Conservation (phyloP, 768 basidiomycete genomes). For the Lactarius psammicola region DNA sequence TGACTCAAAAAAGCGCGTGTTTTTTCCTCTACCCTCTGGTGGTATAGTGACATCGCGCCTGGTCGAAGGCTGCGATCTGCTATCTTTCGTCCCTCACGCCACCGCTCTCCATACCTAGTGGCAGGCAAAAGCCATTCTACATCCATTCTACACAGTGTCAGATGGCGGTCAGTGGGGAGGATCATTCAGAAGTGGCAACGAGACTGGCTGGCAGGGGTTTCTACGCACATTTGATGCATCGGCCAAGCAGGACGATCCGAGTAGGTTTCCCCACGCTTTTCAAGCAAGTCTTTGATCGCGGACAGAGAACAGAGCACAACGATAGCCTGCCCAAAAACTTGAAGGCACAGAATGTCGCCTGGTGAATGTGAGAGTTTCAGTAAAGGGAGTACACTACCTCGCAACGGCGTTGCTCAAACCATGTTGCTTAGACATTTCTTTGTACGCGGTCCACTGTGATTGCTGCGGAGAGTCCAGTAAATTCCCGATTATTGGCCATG, state of each 20-base stretch:
- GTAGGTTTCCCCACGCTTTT: conserved; percentile 44
- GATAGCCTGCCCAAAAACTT: conserved; percentile 46
- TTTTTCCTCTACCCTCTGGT: conserved; percentile 1
- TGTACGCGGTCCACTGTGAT: conserved; percentile 5
- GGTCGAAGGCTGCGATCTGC: conserved; percentile 11
- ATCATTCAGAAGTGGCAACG: too few relatives aligned
- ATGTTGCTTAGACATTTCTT: conserved; percentile 8
- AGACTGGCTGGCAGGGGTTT: not conserved
- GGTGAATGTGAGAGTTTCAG: not conserved
- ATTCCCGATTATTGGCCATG: conserved; percentile 12
- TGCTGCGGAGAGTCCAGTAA: conserved; percentile 5
- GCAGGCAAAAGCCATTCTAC: not conserved
- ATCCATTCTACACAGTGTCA: not conserved
- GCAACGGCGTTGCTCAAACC: not conserved
- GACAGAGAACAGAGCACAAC: conserved; percentile 48
- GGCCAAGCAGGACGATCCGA: not conserved
- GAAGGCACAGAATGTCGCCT: conserved; percentile 26
- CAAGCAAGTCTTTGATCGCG: conserved; percentile 48
- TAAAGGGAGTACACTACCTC: too few relatives aligned
- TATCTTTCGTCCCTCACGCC: conserved; percentile 9
- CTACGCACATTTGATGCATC: conserved; percentile 3
- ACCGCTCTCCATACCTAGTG: not conserved
- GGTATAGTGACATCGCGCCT: not conserved
- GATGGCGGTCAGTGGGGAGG: not conserved
- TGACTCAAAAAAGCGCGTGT: not conserved